Base-by-base conservation (phyloP, 2,329 filamentous ascomycete genomes). In the Sporothrix phasma region DNA sequence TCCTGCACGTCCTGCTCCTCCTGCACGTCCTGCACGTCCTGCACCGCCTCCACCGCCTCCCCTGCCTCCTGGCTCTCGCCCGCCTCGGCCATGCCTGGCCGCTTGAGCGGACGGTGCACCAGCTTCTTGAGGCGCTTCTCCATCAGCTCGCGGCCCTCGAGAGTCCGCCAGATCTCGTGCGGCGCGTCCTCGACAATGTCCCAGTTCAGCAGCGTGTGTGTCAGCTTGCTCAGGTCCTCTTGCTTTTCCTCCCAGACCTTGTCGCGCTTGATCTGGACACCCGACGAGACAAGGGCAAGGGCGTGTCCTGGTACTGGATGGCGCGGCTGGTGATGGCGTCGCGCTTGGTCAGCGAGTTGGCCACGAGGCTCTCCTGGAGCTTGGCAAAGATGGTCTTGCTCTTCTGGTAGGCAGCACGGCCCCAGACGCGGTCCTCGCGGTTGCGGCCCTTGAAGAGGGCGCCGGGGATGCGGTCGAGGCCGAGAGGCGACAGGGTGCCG, bases 311-410 rank as follows among this genome's bases (percentile, higher is more conserved):
- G 65, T 83, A 81, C 75, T 96, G 90, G 62, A 97, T 94, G 54
- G 87, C 86, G 24, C 88, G 81, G 65, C 91, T 91, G 65, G 87
- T 89, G 51, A 82, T 79, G 19, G 96, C 86, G 71, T 99, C 94
- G 39, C 89, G 89, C 74, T 87, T 88, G 15, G 91, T 91, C 69
- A 97, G 84, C 0, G 89, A 90, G 68, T 87, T 84, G 0, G 92
- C 92, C 37, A 97, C 91, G 0, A 97, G 80, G 68, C 88, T 93
- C 77, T 99, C 94, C 76, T 99, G 94, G 64, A 99, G 80, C 75
- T 92, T 90, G 4, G 92, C 89, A 74, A 95, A 96, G 74, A 97
- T 88, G 73, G 84, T 88, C 73, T 92, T 95, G 66, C 89, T 90
- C 26, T 81, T 82, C 74, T 96, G 90, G 72, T 91, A 88, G 0